Conservation (phyloP, 169 alveolate species). For the Theileria luwenshuni region DNA sequence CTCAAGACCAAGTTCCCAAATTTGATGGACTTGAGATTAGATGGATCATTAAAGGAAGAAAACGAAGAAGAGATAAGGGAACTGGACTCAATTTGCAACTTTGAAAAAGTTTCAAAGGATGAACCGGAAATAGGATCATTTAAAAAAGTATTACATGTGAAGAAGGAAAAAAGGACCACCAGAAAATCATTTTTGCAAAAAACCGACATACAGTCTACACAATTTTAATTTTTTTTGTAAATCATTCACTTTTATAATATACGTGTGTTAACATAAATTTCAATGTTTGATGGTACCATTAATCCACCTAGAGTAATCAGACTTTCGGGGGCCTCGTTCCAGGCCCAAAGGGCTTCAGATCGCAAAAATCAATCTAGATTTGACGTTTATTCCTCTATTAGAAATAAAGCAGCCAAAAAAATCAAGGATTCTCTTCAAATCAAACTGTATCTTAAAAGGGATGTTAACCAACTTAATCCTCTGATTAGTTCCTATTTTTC, state of each 20-base stretch:
- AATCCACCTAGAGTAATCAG: conserved; percentile 53
- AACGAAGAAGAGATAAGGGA: not conserved
- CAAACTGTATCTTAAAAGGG: not conserved
- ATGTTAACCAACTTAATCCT: not conserved
- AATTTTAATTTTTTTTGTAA: not conserved
- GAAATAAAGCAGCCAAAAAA: conserved; percentile 8
- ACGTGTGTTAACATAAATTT: not conserved
- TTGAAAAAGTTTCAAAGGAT: conserved; percentile 22
- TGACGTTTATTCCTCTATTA: conserved; percentile 12
- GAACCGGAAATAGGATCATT: conserved; percentile 52
- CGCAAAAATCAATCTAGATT: conserved; percentile 20
- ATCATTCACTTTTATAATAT: not conserved
- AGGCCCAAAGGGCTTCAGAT: not conserved
- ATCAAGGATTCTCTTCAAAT: conserved; percentile 15
- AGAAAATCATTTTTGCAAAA: conserved; percentile 18
- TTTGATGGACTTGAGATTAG: conserved; percentile 16
- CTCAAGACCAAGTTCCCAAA: conserved; percentile 28
- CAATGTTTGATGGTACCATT: conserved; percentile 58
- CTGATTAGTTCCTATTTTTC: not conserved
- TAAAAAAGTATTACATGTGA: conserved; percentile 10
- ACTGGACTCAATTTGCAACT: not conserved
- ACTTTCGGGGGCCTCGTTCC: conserved; percentile 64
- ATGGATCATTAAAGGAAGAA: conserved; percentile 28
- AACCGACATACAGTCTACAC: not conserved
- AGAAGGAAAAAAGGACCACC: conserved; percentile 52